A percentile compares a stretch with the other conserved stretches of the same genome.
These are phyloP conservation scores for Fistulifera solaris DNA, from an alignment of 108 stramenopile genomes.

Conservation along the genomic window DNA sequence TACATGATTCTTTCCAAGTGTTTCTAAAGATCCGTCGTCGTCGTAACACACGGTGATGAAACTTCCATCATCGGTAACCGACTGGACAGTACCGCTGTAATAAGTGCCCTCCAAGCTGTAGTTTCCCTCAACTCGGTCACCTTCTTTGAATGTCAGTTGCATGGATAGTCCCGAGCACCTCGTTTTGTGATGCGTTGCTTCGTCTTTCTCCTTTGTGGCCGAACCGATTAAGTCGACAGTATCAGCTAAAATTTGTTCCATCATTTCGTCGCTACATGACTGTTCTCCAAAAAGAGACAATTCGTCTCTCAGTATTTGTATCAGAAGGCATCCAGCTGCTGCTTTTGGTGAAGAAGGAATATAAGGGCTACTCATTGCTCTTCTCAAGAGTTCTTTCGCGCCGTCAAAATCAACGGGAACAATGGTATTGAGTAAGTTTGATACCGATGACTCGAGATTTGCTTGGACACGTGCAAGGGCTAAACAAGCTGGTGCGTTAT, in stretches of 20 bases:
- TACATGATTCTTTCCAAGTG: conserved; percentile 39
- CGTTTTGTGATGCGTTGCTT: conserved; percentile 21
- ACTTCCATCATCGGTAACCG: conserved; percentile 24
- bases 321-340: conserved; percentile 64
- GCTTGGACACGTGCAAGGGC: conserved; percentile 51
- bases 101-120: conserved; percentile 60
- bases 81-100: conserved; percentile 45
- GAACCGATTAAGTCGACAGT: conserved; percentile 27
- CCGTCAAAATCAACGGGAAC: conserved; percentile 60
- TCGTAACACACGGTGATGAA: conserved; percentile 43
- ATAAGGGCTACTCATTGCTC: conserved; percentile 25
- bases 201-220: conserved; percentile 18
- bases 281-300: conserved; percentile 10
- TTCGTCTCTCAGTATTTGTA: conserved; percentile 58
- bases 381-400: conserved; percentile 45
- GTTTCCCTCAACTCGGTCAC: conserved; percentile 63
- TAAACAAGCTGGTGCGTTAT: conserved; percentile 45
- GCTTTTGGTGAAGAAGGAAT: conserved; percentile 23
- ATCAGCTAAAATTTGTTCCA: conserved; percentile 39
- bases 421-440: conserved; percentile 29
- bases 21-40: conserved; percentile 63
- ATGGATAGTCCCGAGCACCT: conserved; percentile 14
- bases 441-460: conserved; percentile 48
- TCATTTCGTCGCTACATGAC: conserved; percentile 17
- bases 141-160: conserved; percentile 29